Conservation (phyloP, 2,329 filamentous ascomycete genomes). For the Neopestalotiopsis sp. region DNA sequence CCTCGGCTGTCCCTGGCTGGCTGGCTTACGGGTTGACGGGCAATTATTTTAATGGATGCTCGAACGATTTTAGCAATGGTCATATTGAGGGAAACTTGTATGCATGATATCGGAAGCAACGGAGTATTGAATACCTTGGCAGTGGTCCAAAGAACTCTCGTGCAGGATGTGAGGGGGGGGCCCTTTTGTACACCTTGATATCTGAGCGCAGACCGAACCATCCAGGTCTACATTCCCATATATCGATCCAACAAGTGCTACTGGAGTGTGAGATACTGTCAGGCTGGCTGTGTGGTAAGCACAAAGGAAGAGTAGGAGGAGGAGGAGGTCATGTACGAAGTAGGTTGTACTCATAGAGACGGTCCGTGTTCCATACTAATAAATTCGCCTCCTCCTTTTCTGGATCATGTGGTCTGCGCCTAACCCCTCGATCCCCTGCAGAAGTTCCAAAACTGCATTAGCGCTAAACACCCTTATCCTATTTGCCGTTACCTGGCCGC, state of each 20-base stretch:
- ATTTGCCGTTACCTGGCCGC: constrained; percentile 9
- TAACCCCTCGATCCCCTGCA: constrained; percentile 14
- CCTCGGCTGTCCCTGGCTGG: constrained; percentile 7
- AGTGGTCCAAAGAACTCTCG: background rate
- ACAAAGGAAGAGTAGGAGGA: background rate
- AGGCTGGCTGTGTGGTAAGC: background rate
- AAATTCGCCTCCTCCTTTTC: constrained; percentile 17
- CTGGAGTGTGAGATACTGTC: background rate
- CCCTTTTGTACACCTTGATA: background rate
- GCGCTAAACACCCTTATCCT: constrained; percentile 9
- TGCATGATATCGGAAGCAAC: background rate
- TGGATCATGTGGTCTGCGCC: constrained; percentile 11
- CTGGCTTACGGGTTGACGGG: background rate
- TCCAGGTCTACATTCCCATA: background rate
- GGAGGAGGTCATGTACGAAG: background rate
- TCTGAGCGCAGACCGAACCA: background rate
- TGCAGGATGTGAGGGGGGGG: background rate
- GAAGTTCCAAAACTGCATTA: constrained; percentile 15
- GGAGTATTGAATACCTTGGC: background rate
- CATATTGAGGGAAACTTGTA: background rate
- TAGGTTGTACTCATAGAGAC: background rate
- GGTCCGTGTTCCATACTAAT: background rate
- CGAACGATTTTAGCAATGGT: background rate
- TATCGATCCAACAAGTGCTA: background rate
- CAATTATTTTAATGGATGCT: background rate